These are phyloP conservation scores for Dryas alaskensis DNA, from an alignment of 306 rosid genomes.

Conservation along the genomic window DNA sequence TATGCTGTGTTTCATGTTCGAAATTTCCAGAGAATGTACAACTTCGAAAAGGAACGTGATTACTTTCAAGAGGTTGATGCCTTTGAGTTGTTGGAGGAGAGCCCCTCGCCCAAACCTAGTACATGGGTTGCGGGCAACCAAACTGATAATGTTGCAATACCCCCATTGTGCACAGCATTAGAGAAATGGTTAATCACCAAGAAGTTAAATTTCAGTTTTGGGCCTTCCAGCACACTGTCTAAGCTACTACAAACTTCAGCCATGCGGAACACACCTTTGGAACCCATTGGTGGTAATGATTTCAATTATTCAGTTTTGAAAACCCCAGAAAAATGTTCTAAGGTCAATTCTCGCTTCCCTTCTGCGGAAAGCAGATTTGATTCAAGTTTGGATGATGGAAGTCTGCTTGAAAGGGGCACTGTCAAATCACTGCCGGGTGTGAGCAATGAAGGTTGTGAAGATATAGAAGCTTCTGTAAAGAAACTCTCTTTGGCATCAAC, in stretches of 20 bases:
- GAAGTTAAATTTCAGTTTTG: conserved; percentile 48
- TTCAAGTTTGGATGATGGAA: conserved; percentile 16
- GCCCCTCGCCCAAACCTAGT: conserved; percentile 83
- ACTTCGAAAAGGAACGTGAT: conserved; percentile 61
- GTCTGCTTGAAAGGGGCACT: conserved; percentile 27
- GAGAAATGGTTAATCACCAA: conserved; percentile 65
- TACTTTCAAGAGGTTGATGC: conserved; percentile 92
- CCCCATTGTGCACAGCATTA: conserved; percentile 63
- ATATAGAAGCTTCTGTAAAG: conserved; percentile 57
- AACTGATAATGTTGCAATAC: conserved; percentile 43
- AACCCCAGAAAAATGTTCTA: conserved; percentile 36
- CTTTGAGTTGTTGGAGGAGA: conserved; percentile 84
- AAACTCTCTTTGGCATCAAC: conserved; percentile 67
- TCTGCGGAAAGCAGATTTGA: conserved; percentile 20
- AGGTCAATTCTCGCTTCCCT: conserved; percentile 28
- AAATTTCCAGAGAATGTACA: conserved; percentile 49
- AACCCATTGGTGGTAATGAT: conserved; percentile 35
- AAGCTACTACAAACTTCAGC: conserved; percentile 72
- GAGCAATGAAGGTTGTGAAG: conserved; percentile 35
- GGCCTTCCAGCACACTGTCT: conserved; percentile 67
- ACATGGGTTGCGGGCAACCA: conserved; percentile 53
- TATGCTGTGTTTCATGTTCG: conserved; percentile 11
- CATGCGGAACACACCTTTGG: conserved; percentile 16
- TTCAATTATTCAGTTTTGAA: conserved; percentile 25
- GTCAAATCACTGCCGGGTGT: conserved; percentile 20